Evolutionary conservation across 305 asterid species (phyloP).

Genomic region (Solanum chacoense): DNA sequence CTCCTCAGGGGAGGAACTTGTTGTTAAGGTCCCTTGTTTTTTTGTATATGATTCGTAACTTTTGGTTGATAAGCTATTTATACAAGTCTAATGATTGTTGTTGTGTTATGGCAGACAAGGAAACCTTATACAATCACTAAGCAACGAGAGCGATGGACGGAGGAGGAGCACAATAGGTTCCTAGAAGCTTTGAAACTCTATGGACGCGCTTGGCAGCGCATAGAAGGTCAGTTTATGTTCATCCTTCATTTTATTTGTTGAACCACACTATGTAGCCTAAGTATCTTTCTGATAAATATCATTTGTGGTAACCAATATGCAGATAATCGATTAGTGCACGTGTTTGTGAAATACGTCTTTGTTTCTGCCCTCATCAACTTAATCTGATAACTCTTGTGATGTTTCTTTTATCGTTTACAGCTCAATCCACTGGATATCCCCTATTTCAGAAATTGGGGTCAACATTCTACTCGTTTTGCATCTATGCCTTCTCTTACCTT

Average conservation of each 20-base stretch:
- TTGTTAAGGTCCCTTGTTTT: slow-evolving; percentile 46
- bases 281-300: neutral
- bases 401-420: neutral
- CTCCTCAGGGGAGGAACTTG: slow-evolving; percentile 85
- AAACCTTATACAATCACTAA: slow-evolving; percentile 92
- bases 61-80: neutral
- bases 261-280: neutral
- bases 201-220: slow-evolving; percentile 99
- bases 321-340: neutral
- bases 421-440: neutral
- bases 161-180: slow-evolving; percentile 90
- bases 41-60: neutral
- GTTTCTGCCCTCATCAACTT: neutral
- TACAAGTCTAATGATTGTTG: neutral
- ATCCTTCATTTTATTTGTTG: neutral
- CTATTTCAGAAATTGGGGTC: neutral
- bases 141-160: slow-evolving; percentile 97
- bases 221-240: slow-evolving; percentile 55
- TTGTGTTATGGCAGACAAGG: slow-evolving; percentile 50
- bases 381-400: neutral
- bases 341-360: neutral
- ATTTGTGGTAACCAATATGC: neutral
- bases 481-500: slow-evolving; percentile 27
- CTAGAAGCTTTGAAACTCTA: slow-evolving; percentile 89
- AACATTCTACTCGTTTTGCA: neutral